Base-by-base conservation (phyloP, 306 rosid genomes). In the Cucurbita pepo region DNA sequence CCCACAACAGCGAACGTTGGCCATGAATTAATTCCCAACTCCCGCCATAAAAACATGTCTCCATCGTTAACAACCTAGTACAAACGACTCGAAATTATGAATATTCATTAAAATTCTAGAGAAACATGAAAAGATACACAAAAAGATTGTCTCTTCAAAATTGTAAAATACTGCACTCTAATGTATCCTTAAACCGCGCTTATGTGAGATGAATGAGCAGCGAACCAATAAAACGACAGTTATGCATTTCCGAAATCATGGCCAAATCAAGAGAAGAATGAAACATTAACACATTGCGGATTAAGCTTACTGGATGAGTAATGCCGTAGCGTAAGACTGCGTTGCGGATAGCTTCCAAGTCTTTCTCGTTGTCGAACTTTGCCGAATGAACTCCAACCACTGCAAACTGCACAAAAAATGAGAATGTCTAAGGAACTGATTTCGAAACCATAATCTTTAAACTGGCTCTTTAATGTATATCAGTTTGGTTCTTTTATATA, bases 351-450 rank as follows among this genome's bases (percentile, higher is more conserved):
- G 98, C 98, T 83, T 90, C 96, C 75, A 90, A 89, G 82, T 93
- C 98, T 80, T 88, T 93, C 86, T 93, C 98, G 62, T 90, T 93
- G 80, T 93, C 97, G 78, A 93, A 93, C 79, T 93, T 93, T 40
- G 98, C 98, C 62, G 98, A 93, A 81, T 93, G 98, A 61, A 93
- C 98, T 65, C 98, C 98, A 73, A 93, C 97, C 54, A 93, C 97
- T 58, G 87, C 16, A 71, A 93, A 90, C 98, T 93, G 87, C 67
- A 73, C 55, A 78, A 69, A 56, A 56, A 54, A 82, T 53, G 56
- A 48, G 76, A 36, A 76, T 25, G 16, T 15, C 3, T 50, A 80
- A 76, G 52, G 76, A 53, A 81, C 25, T 3, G 6, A 43, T 12
- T 71, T 47, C 2, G 44, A 63, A 75, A 61, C 13, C 72, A 75